These are phyloP conservation scores for Lentinula raphanica DNA, from an alignment of 768 basidiomycete genomes.

Conservation along the genomic window DNA sequence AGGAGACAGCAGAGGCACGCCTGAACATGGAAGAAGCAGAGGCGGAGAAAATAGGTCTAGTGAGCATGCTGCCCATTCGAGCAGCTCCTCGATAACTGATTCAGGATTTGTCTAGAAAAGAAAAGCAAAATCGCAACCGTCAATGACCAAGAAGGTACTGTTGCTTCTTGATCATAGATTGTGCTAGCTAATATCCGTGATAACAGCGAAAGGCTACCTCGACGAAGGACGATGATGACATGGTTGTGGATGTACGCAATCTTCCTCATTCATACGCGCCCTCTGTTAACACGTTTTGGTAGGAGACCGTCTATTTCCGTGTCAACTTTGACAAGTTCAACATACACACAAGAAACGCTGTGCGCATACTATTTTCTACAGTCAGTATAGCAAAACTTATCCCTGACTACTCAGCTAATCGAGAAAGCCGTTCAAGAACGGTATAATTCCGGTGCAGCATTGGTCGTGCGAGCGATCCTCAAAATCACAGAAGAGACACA, in stretches of 20 bases:
- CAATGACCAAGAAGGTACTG: slow-evolving; percentile 17
- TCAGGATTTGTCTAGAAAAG: slow-evolving; percentile 48
- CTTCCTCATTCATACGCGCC: neutral
- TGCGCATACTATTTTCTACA: slow-evolving; percentile 25
- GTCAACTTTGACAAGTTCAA: slow-evolving; percentile 89
- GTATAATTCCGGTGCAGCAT: slow-evolving; percentile 70
- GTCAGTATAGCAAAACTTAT: neutral
- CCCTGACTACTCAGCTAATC: slow-evolving; percentile 54
- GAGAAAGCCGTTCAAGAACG: slow-evolving; percentile 71
- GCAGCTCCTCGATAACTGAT: slow-evolving; percentile 15
- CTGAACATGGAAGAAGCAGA: slow-evolving; percentile 69
- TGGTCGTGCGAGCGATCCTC: slow-evolving; percentile 66
- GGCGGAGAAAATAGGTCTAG: slow-evolving; percentile 68
- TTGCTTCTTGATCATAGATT: slow-evolving; percentile 1
- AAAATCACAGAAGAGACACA: slow-evolving; percentile 67
- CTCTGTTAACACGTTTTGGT: slow-evolving; percentile 9
- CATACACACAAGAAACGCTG: slow-evolving; percentile 81
- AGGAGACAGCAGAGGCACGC: slow-evolving; percentile 57
- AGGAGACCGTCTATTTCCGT: slow-evolving; percentile 76
- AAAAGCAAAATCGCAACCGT: slow-evolving; percentile 37
- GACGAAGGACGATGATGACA: slow-evolving; percentile 45
- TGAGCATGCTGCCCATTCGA: slow-evolving; percentile 29
- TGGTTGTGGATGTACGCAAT: slow-evolving; percentile 60
- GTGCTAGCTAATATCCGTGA: neutral
- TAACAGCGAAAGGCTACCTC: slow-evolving; percentile 18